Evolutionary conservation across 108 stramenopile species (phyloP), one percentile per base, ranked within the genome.

Genomic region (Conticribra guillardii): DNA sequence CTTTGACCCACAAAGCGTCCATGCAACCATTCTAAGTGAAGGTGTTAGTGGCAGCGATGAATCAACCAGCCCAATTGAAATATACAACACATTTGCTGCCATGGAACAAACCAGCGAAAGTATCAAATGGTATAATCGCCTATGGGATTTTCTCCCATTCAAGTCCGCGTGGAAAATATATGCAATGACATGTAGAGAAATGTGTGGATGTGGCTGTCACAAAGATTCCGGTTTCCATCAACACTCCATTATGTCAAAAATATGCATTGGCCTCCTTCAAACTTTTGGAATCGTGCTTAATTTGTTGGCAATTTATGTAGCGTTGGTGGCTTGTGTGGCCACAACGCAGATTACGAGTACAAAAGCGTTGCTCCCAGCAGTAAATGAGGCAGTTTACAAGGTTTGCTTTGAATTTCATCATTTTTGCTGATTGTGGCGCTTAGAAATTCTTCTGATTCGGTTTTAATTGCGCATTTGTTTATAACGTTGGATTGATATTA

Each of bases 81-180:
- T 44, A 22, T 72, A 54, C 60, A 45, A 71, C 23, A 32, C 23
- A 11, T n/a, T 61, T 54, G 51, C 37, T 19, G 53, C 37, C 15
- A 28, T 21, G 11, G 51, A 61, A 41, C 52, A 60, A 19, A 16
- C 22, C 4, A 33, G 21, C 1, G 52, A 52, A 47, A 30, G 22
- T n/a, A 22, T 46, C 0, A 72, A 47, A 31, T 72, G 54, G 44
- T 72, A 48, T 27, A 19, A 27, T 31, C 60, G 62, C 37, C 0
- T 72, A 15, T 63, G 62, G 54, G 52, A 32, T 19, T n/a, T 52
- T 14, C 53, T 63, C 19, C 71, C 71, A 7, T 31, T 72, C 11
- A 48, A 48, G 18, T 45, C 71, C 23, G 24, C 21, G 2, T 72
- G 53, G 31, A 54, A 31, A 22, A 58, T 72, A 48, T 33, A 63